These are phyloP conservation scores for Rhinocladiella similis DNA, from an alignment of 2,329 filamentous ascomycete species.

Conservation along the genomic window DNA sequence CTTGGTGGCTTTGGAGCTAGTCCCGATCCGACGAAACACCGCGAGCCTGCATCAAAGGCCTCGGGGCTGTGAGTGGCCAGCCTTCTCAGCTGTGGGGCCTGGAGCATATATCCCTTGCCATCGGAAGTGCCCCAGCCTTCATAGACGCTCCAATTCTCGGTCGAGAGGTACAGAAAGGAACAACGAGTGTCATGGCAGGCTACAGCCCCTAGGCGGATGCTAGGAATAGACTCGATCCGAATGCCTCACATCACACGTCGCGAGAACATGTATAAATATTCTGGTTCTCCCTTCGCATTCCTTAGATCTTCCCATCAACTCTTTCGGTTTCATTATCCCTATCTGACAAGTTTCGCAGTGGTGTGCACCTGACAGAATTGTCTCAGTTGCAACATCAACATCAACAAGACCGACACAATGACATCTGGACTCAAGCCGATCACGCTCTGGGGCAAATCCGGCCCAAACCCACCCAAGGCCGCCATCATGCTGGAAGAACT, in stretches of 20 bases:
- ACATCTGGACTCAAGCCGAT: slow-evolving; percentile 21
- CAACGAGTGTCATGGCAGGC: neutral
- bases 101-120: neutral
- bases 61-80: neutral
- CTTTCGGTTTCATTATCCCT: too few relatives aligned
- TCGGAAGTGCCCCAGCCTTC: neutral
- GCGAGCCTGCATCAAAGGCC: neutral
- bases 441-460: slow-evolving; percentile 17
- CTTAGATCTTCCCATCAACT: too few relatives aligned
- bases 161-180: neutral
- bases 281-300: too few relatives aligned
- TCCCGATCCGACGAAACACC: neutral
- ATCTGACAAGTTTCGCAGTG: neutral
- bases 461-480: slow-evolving; percentile 31
- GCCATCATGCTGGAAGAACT: slow-evolving; percentile 36
- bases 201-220: too few relatives aligned
- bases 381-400: neutral
- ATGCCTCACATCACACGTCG: too few relatives aligned
- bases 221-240: too few relatives aligned
- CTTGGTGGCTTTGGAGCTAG: neutral
- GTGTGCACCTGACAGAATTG: too few relatives aligned
- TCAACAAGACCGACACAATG: slow-evolving; percentile 10
- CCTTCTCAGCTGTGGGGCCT: neutral
- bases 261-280: too few relatives aligned
- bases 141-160: neutral